Evolutionary conservation across 2,329 filamentous ascomycete species (phyloP).

Genomic region (Ophiocordyceps camponoti-saundersi): DNA sequence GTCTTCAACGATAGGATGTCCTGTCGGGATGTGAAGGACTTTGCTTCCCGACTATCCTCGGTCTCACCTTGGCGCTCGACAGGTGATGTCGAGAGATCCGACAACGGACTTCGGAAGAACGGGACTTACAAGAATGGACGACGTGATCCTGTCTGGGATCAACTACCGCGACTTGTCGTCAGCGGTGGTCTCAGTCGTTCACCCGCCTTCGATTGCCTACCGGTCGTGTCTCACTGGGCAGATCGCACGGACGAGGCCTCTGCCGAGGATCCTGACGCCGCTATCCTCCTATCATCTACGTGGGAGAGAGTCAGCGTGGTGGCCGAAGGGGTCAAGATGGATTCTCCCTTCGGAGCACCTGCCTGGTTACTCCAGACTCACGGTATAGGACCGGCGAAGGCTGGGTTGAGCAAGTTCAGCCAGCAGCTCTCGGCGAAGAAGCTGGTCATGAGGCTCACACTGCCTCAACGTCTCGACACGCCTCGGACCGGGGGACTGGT

Average conservation of each 20-base stretch:
- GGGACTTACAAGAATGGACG: neutral
- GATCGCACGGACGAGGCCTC: neutral
- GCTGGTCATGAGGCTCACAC: neutral
- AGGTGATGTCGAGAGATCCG: too few relatives aligned
- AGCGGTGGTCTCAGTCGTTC: neutral
- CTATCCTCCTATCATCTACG: neutral
- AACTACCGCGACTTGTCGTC: neutral
- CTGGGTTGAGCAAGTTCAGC: neutral
- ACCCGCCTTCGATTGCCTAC: neutral
- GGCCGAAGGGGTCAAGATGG: neutral
- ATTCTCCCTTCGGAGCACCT: neutral
- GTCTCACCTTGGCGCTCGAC: neutral
- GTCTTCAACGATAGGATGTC: neutral
- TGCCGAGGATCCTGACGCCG: neutral
- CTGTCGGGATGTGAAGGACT: neutral
- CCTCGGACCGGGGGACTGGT: neutral
- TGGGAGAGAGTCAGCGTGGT: neutral
- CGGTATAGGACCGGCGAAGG: neutral
- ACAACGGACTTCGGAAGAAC: neutral
- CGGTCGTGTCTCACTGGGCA: neutral
- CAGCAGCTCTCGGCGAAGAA: neutral
- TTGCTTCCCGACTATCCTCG: neutral
- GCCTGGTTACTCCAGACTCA: neutral
- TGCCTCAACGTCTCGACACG: neutral
- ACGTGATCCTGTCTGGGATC: neutral